phyloP scores from a whole-genome alignment of 1,284 basidiomycete genomes.

The Irpex sp. region DNA sequence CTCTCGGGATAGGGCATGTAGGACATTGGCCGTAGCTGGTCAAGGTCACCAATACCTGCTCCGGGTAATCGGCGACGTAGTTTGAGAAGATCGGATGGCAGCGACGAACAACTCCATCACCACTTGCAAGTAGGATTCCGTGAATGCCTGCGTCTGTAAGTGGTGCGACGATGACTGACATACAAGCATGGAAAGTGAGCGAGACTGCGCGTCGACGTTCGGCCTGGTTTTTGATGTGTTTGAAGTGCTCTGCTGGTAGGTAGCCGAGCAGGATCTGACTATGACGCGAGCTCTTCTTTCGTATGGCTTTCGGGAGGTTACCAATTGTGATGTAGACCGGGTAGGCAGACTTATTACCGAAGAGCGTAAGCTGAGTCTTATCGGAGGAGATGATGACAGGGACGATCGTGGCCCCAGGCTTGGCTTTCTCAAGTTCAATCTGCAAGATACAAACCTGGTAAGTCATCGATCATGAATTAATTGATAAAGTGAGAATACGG shows the following conservation, averaged over 20 bases:
- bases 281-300: constrained; percentile 27
- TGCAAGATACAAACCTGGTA: too few species aligned
- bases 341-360: constrained; percentile 34
- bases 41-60: constrained; percentile 22
- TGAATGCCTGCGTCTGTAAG: constrained; percentile 9
- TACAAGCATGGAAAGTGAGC: constrained; percentile 20
- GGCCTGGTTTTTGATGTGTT: constrained; percentile 22
- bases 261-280: constrained; percentile 35
- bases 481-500: too few species aligned
- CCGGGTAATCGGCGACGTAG: constrained; percentile 24
- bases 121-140: constrained; percentile 18
- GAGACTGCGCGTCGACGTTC: constrained; percentile 13
- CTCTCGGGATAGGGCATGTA: constrained; percentile 8
- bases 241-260: constrained; percentile 28
- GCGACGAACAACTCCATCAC: constrained; percentile 19
- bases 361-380: constrained; percentile 31
- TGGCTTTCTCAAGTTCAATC: too few species aligned
- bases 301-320: constrained; percentile 37
- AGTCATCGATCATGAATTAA: too few species aligned
- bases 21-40: constrained; percentile 17
- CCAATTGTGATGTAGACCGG: constrained; percentile 39
- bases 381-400: constrained; percentile 37
- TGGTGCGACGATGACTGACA: constrained; percentile 15
- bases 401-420: constrained; percentile 33
- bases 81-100: constrained; percentile 23